A percentile compares a stretch with the other conserved stretches of the same genome.
These are phyloP conservation scores for Salvia splendens DNA, from an alignment of 257 asterid genomes.

Conservation along the genomic window DNA sequence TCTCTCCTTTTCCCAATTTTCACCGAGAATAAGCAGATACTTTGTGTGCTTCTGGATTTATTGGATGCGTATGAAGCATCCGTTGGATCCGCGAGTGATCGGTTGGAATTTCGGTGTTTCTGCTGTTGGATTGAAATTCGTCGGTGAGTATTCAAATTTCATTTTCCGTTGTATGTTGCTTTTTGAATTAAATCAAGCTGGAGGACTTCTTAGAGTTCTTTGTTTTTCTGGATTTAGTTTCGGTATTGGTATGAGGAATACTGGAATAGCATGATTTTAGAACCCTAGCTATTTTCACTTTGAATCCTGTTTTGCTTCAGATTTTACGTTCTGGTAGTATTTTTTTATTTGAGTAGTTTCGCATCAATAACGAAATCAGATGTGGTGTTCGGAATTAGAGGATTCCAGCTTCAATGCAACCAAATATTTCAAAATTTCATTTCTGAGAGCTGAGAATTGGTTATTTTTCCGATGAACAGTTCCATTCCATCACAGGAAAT, in stretches of 20 bases:
- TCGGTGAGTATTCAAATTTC: conserved; percentile 40
- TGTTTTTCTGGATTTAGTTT: conserved; percentile 11
- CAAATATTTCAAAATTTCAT: conserved; percentile 17
- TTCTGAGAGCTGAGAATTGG: conserved; percentile 2
- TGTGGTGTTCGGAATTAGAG: conserved; percentile 15
- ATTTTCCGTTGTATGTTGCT: background rate
- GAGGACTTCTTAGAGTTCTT: background rate
- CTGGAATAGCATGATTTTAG: conserved; percentile 14
- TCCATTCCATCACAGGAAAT: background rate
- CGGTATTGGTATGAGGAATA: background rate
- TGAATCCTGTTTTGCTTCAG: background rate
- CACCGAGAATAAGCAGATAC: conserved; percentile 35
- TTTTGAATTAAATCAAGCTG: conserved; percentile 9
- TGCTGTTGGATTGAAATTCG: conserved; percentile 31
- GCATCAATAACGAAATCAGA: conserved; percentile 2
- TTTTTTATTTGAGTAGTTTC: background rate
- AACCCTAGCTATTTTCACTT: conserved; percentile 35
- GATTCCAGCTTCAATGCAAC: conserved; percentile 12
- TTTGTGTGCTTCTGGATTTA: background rate
- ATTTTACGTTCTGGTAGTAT: background rate
- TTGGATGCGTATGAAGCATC: background rate
- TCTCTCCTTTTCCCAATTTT: conserved; percentile 21
- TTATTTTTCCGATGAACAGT: conserved; percentile 7
- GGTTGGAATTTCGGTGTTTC: conserved; percentile 26
- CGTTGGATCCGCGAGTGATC: conserved; percentile 43